Base-by-base conservation (phyloP, 2,329 filamentous ascomycete species). In the Colletotrichum karsti region DNA sequence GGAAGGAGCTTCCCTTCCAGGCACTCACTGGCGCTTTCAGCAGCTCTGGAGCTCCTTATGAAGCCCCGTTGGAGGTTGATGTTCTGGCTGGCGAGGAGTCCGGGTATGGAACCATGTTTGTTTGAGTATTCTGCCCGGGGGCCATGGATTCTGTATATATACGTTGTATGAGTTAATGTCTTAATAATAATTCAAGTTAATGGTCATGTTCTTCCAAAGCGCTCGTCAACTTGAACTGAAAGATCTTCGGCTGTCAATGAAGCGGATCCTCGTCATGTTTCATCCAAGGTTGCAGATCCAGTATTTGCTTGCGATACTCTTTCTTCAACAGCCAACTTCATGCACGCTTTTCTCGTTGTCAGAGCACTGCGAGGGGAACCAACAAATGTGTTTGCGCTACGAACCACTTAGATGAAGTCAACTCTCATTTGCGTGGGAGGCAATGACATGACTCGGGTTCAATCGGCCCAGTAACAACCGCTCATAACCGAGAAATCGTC, bases 1-100 rank as follows among this genome's bases (percentile, higher is more conserved):
- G 71, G 33, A 58, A 60, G 4, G 67, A 75, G 5, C 69, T 69
- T 5, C 75, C 78, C 4, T 69, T 73, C 13, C 75, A 76, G 2
- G 70, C 67, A 4, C 71, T 78, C 2, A 67, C 73, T 46, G 75
- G 77, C 0, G 69, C 67, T 6, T 75, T 77, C 35, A 64, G 56
- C 35, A 15, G 20, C 5, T 68, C 65, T 5, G 65, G 54, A 1
- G 53, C 60, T 30, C n/a, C 53, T 24, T 68, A 54, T 12, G 65
- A 68, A 48, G 60, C 61, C 9, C 65, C 65, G 9, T 10, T 54
- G 4, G 15, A 62, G 22, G 60, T 68, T 12, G 54, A 68, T 18
- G 65, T 68, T 7, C 7, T 48, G 30, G 3, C 22, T 0, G 65
- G 65, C 6, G 65, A 54, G 7, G 46, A 42, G 2, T 64, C 60